Base-by-base conservation (phyloP, 2,329 filamentous ascomycete genomes). In the Sarocladium brachiariae region DNA sequence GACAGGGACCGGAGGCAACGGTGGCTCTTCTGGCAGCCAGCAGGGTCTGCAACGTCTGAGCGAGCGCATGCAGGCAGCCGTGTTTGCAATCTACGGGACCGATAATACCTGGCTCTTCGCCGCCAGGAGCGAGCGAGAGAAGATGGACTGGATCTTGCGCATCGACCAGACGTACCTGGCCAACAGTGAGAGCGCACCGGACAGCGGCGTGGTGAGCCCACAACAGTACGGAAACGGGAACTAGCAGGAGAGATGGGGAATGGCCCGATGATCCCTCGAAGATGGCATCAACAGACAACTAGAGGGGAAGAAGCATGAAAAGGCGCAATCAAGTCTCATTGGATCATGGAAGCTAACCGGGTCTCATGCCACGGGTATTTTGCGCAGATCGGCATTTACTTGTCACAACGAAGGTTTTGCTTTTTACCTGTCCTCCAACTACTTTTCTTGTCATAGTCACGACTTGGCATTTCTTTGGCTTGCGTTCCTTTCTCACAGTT, bases 41-140 rank as follows among this genome's bases (percentile, higher is more conserved):
- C 64, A 65, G 27, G 76, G 77, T 5, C 67, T 82, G 5, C 72
- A 73, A 52, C 71, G 75, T 23, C 69, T 83, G 23, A 80, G 73
- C 62, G 77, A 80, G 61, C 66, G 81, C 66, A 71, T 77, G 66
- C 78, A 81, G 59, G 77, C 82, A 3, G 86, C 87, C 57, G 87
- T 97, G 35, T 99, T 96, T 75, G 93, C 93, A 11, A 81, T 99
- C 48, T 99, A 97, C 63, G 92, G 89, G 37, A 88, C 86, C 53
- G 87, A 93, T 65, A 96, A 96, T 67, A 96, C 91, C 27, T 99
- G 91, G 80, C 75, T 99, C 35, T 97, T 99, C 66, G 89, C 90
- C 13, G 88, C 90, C 21, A 78, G 90, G 52, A 92, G 83, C 60
- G 92, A 96, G 71, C 79, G 84, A 46, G 91, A 96, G 67, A 96